A percentile compares a stretch with the other conserved stretches of the same genome.
These are phyloP conservation scores for Termitomyces sp. DNA, from an alignment of 768 basidiomycete species.

Conservation along the genomic window DNA sequence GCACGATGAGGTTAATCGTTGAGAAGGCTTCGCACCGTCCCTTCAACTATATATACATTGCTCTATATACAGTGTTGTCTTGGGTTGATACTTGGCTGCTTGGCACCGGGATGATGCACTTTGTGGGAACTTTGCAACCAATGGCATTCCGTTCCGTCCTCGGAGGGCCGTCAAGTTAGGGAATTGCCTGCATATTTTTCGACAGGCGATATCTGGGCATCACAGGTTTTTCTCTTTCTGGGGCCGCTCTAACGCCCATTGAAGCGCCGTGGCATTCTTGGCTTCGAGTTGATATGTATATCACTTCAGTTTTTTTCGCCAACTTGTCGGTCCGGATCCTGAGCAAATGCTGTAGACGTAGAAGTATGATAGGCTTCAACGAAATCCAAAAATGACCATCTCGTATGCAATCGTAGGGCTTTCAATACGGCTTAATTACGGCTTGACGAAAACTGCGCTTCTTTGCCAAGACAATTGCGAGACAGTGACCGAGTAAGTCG, in stretches of 20 bases:
- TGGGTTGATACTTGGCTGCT: neutral
- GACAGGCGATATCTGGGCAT: neutral
- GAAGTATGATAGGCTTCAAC: neutral
- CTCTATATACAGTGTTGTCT: neutral
- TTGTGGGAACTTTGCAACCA: neutral
- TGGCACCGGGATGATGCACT: neutral
- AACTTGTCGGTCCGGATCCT: no score
- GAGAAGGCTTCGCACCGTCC: neutral
- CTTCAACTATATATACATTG: neutral
- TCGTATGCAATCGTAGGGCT: no score
- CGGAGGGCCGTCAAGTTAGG: neutral
- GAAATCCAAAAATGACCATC: neutral
- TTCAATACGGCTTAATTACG: no score
- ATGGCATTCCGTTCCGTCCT: conserved; percentile 1
- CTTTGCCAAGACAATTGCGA: no score
- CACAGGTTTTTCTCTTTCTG: neutral
- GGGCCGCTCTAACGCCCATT: neutral
- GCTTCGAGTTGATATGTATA: no score
- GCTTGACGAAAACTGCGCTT: neutral
- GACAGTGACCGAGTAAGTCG: neutral
- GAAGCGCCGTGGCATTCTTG: neutral
- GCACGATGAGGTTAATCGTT: neutral
- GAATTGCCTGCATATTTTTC: neutral
- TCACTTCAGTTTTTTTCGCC: no score
- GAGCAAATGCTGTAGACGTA: no score